phyloP scores from a whole-genome alignment of 257 asterid species.

The Solanum virginianum region DNA sequence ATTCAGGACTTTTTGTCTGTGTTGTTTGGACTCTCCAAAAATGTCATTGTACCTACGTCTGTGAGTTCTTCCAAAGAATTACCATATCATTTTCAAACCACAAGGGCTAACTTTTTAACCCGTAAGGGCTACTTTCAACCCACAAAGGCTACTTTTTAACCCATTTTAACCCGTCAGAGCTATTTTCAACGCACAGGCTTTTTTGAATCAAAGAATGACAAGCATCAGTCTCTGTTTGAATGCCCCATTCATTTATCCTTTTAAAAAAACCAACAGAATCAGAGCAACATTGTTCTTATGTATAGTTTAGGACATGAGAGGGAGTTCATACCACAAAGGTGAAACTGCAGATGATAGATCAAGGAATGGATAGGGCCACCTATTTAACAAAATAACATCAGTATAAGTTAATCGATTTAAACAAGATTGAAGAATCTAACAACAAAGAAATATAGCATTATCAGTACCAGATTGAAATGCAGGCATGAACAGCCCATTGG shows the following conservation, averaged over 20 bases:
- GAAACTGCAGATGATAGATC: slow-evolving; percentile 77
- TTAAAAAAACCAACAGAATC: not conserved
- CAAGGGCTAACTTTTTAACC: too few relatives aligned
- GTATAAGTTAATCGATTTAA: not conserved
- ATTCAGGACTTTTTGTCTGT: not conserved
- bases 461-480: slow-evolving; percentile 52
- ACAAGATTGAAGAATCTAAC: not conserved
- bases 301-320: not conserved
- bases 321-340: slow-evolving; percentile 65
- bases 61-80: too few relatives aligned
- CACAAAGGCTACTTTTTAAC: too few relatives aligned
- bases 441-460: not conserved
- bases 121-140: too few relatives aligned
- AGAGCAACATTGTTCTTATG: not conserved
- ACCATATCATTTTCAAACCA: too few relatives aligned
- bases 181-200: too few relatives aligned
- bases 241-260: too few relatives aligned
- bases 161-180: too few relatives aligned
- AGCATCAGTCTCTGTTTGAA: too few relatives aligned
- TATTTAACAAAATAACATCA: slow-evolving; percentile 16
- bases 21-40: not conserved
- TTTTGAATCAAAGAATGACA: too few relatives aligned
- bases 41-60: not conserved
- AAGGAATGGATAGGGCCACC: slow-evolving; percentile 99
- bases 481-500: slow-evolving; percentile 79